Evolutionary conservation across 805 yeast species (phyloP).

Genomic region (Metschnikowia anglica): DNA sequence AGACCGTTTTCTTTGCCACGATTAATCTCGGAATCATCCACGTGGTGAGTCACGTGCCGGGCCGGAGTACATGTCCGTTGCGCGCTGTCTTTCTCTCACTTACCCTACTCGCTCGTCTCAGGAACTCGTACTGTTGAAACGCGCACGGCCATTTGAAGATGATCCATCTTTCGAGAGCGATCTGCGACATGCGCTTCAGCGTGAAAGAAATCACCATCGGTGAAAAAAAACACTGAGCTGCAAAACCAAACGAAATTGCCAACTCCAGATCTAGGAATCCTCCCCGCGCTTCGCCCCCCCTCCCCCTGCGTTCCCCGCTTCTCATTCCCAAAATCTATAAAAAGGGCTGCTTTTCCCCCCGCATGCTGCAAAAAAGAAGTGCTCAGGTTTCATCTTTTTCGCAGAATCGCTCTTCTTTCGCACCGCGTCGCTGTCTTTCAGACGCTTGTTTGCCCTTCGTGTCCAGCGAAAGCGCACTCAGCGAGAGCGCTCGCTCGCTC

Average conservation of each 20-base stretch:
- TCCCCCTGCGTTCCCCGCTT: neutral
- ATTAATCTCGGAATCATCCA: no score
- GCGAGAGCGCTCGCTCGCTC: constrained; percentile 20
- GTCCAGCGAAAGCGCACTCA: constrained; percentile 15
- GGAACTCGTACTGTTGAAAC: neutral
- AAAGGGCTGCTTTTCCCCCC: neutral
- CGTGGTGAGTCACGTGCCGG: no score
- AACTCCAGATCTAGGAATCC: no score
- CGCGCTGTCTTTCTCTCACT: no score
- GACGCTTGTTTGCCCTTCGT: constrained; percentile 4
- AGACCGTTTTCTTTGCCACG: no score
- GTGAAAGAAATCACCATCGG: no score
- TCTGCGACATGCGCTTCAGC: constrained; percentile 6
- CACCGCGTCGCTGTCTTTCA: constrained; percentile 11
- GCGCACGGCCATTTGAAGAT: neutral
- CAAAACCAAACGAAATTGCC: no score
- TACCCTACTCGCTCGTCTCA: neutral
- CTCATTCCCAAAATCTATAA: neutral
- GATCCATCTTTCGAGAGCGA: neutral
- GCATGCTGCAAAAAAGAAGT: neutral
- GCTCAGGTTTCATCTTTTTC: no score
- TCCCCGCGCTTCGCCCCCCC: no score
- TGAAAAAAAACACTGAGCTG: no score
- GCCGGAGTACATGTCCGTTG: no score
- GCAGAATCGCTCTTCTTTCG: neutral